phyloP scores from a whole-genome alignment of 495 filamentous ascomycete species.

The Neurospora sp. region DNA sequence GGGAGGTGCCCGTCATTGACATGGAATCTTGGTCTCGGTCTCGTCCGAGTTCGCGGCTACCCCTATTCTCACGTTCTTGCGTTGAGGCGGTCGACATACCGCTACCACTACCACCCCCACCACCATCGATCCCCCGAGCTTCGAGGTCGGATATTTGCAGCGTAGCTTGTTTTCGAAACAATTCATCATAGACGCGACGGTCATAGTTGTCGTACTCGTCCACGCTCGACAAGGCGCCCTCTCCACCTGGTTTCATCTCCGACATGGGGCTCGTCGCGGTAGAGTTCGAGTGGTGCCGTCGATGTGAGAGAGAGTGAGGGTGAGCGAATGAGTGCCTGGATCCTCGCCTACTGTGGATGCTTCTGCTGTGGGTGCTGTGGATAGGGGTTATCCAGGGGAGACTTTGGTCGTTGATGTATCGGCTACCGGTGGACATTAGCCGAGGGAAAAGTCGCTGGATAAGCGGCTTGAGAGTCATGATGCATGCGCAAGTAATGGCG shows the following conservation, averaged over 20 bases:
- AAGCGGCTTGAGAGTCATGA: slow-evolving; percentile 23
- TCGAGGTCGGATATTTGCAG: background rate
- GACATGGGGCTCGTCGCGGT: background rate
- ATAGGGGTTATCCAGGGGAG: slow-evolving; percentile 19
- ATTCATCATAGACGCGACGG: background rate
- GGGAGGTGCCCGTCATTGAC: background rate
- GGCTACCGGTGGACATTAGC: slow-evolving; percentile 5
- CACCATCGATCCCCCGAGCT: background rate
- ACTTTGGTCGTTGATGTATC: slow-evolving; percentile 8
- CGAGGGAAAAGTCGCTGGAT: slow-evolving; percentile 16
- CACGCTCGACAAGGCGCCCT: background rate
- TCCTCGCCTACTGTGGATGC: background rate
- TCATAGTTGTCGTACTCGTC: background rate
- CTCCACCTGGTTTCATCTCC: background rate
- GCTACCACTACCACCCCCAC: background rate
- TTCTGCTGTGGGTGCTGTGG: background rate
- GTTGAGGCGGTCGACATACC: background rate
- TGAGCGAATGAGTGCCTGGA: slow-evolving; percentile 3
- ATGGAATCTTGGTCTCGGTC: background rate
- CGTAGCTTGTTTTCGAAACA: background rate
- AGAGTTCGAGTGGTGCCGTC: background rate
- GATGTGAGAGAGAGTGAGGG: background rate
- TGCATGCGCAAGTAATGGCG: slow-evolving; percentile 18
- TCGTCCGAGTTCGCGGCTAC: background rate
- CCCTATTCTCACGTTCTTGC: background rate